Evolutionary conservation across 306 rosid genomes (phyloP).

Genomic region (Citrullus amarus): DNA sequence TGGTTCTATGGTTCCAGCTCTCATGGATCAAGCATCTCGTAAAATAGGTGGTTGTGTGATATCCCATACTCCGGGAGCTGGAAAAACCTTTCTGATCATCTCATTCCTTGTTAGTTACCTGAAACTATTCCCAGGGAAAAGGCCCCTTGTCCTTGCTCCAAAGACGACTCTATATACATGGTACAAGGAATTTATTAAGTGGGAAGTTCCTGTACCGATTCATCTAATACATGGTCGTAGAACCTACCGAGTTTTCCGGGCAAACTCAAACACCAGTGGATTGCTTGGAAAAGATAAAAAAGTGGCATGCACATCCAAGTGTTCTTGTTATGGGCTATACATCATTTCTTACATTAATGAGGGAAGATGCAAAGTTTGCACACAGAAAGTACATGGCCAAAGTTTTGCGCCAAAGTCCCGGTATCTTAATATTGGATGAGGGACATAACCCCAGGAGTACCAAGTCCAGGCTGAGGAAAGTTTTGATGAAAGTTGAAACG

Average conservation of each 20-base stretch:
- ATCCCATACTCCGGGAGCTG: constrained; percentile 92
- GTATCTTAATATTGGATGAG: constrained; percentile 70
- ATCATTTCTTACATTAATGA: constrained; percentile 69
- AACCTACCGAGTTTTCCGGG: constrained; percentile 30
- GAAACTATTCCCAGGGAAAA: constrained; percentile 61
- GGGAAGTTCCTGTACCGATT: constrained; percentile 71
- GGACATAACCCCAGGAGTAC: constrained; percentile 98
- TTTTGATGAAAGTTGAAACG: constrained; percentile 80
- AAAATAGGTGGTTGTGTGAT: constrained; percentile 77
- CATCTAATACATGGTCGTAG: constrained; percentile 66
- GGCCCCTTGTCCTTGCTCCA: constrained; percentile 79
- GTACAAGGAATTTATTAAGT: constrained; percentile 75
- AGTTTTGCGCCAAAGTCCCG: constrained; percentile 84
- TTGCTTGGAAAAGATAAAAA: constrained; percentile 62
- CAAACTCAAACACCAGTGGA: constrained; percentile 34
- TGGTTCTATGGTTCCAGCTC: constrained; percentile 52
- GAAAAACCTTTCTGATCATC: constrained; percentile 72
- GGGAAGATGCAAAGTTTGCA: constrained; percentile 63
- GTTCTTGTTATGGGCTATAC: constrained; percentile 95
- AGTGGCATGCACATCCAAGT: constrained; percentile 84
- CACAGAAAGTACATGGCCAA: constrained; percentile 78
- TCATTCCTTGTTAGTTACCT: constrained; percentile 73
- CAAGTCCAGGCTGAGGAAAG: constrained; percentile 76
- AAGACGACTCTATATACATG: constrained; percentile 82
- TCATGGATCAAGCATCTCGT: constrained; percentile 33